Conservation (phyloP, 2,329 filamentous ascomycete genomes). For the Trichoderma koningii region DNA sequence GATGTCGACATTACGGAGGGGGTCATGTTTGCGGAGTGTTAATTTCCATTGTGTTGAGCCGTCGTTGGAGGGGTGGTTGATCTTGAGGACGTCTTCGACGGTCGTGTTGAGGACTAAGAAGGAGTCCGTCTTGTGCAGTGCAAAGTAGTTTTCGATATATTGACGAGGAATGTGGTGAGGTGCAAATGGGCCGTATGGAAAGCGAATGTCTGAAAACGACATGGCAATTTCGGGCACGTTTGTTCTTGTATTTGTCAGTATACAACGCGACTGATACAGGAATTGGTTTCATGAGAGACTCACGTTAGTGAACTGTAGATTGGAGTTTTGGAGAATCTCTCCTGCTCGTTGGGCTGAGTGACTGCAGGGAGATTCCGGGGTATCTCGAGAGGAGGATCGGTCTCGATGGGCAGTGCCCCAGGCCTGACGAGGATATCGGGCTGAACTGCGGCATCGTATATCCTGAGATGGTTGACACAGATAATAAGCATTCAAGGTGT, state of each 20-base stretch:
- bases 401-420: constrained; percentile 47
- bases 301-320: constrained; percentile 56
- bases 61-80: constrained; percentile 30
- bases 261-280: too few relatives aligned
- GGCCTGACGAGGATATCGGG: constrained; percentile 42
- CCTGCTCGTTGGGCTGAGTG: constrained; percentile 45
- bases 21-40: constrained; percentile 51
- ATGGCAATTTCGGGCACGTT: constrained; percentile 60
- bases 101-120: constrained; percentile 54
- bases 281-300: constrained; percentile 29
- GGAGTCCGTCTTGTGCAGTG: constrained; percentile 49
- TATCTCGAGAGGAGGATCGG: constrained; percentile 50
- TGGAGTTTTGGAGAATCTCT: constrained; percentile 51
- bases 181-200: constrained; percentile 58
- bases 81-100: constrained; percentile 50
- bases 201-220: constrained; percentile 55
- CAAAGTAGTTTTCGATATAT: constrained; percentile 59
- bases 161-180: constrained; percentile 57
- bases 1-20: constrained; percentile 46
- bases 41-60: constrained; percentile 45
- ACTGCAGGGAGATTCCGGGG: constrained; percentile 46
- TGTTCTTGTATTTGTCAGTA: constrained; percentile 41
- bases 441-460: constrained; percentile 51
- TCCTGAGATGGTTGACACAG: constrained; percentile 42
- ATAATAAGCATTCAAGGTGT: not conserved